These are phyloP conservation scores for Mitragyna speciosa DNA, from an alignment of 257 asterid species.

Conservation along the genomic window DNA sequence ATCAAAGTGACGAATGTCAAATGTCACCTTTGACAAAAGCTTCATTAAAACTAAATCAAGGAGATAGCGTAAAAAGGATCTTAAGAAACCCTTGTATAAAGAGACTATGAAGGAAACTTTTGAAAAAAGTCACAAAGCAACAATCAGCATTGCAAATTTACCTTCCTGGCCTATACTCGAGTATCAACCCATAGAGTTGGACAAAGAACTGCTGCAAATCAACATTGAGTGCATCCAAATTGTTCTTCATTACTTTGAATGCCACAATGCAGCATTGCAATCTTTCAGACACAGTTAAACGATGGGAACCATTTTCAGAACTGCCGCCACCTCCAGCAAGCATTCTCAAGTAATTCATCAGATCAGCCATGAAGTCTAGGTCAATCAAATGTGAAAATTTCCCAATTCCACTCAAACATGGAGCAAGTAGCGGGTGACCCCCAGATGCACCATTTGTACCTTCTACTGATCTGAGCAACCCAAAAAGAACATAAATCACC, in stretches of 20 bases:
- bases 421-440: conserved; percentile 77
- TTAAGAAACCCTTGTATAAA: too few relatives aligned
- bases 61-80: not conserved
- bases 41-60: not conserved
- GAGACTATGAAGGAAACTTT: not conserved
- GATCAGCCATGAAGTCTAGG: conserved; percentile 93
- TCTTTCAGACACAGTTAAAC: conserved; percentile 69
- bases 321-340: conserved; percentile 65
- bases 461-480: conserved; percentile 56
- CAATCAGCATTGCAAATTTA: conserved; percentile 21
- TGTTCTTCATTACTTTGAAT: conserved; percentile 85
- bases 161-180: conserved; percentile 94
- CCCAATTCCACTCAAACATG: conserved; percentile 90
- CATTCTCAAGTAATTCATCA: conserved; percentile 70
- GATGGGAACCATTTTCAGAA: conserved; percentile 38
- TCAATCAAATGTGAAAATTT: conserved; percentile 84
- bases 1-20: not conserved
- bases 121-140: not conserved
- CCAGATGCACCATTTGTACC: conserved; percentile 39
- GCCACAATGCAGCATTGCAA: conserved; percentile 93
- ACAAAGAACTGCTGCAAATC: conserved; percentile 86
- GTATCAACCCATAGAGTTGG: conserved; percentile 78
- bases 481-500: not conserved
- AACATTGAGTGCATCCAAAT: conserved; percentile 90
- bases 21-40: not conserved